Conservation (phyloP, 2,329 filamentous ascomycete genomes). For the Daldinia sp. region DNA sequence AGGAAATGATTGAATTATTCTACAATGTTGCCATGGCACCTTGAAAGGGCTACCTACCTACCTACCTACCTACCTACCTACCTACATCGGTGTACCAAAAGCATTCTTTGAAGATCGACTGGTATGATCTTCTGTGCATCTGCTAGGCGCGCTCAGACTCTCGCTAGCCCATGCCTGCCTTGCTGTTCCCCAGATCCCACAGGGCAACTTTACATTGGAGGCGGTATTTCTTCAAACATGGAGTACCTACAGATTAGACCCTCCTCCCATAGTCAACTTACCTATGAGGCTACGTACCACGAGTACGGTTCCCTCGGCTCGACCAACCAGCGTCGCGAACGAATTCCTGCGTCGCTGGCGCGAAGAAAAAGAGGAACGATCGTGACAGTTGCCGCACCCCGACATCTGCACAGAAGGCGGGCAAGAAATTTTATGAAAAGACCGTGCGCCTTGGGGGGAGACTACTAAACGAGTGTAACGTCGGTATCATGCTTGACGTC, state of each 20-base stretch:
- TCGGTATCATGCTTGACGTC: constrained; percentile 26
- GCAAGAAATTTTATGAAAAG: constrained; percentile 21
- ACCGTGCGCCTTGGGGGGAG: constrained; percentile 17
- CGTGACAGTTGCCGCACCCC: constrained; percentile 23
- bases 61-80: too few relatives aligned
- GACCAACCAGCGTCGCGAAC: constrained; percentile 24
- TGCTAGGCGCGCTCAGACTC: constrained; percentile 19
- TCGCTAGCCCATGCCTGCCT: constrained; percentile 25
- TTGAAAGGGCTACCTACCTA: constrained; percentile 6
- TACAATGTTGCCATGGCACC: constrained; percentile 4
- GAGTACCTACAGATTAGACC: not conserved
- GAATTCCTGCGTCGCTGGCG: constrained; percentile 8
- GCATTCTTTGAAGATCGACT: constrained; percentile 27
- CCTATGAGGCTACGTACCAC: constrained; percentile 32
- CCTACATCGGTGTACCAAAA: not conserved
- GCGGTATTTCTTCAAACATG: not conserved
- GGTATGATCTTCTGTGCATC: constrained; percentile 32
- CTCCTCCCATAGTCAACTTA: constrained; percentile 25
- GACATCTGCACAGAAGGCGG: constrained; percentile 25
- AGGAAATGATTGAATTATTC: not conserved
- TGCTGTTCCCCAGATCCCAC: constrained; percentile 4
- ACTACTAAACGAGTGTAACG: constrained; percentile 36
- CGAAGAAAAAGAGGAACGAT: constrained; percentile 5
- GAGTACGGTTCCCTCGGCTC: constrained; percentile 18
- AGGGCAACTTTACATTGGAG: not conserved